Conservation (phyloP, 2,329 filamentous ascomycete genomes). For the Aspergillus ochraceoroseus region DNA sequence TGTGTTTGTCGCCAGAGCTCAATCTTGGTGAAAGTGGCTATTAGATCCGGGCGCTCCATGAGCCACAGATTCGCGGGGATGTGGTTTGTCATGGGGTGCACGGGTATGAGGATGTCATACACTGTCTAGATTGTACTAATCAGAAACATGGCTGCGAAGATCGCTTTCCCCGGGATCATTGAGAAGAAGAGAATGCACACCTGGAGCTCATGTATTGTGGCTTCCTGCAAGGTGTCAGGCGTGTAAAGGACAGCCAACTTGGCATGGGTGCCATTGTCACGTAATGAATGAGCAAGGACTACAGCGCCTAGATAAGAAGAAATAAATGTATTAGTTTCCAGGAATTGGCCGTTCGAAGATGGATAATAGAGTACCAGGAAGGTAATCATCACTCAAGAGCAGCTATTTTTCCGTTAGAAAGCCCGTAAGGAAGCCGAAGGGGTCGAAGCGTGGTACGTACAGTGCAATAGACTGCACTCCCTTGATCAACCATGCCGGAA, state of each 20-base stretch:
- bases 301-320: conserved; percentile 63
- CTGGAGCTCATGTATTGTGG: conserved; percentile 73
- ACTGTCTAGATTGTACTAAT: conserved; percentile 55
- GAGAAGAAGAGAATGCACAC: conserved; percentile 41
- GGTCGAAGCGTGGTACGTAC: conserved; percentile 40
- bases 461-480: conserved; percentile 62
- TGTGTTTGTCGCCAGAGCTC: conserved; percentile 86
- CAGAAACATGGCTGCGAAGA: conserved; percentile 17
- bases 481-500: conserved; percentile 38
- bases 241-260: conserved; percentile 83
- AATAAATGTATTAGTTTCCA: conserved; percentile 16
- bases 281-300: conserved; percentile 88
- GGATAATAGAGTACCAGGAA: conserved; percentile 64
- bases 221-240: conserved; percentile 67
- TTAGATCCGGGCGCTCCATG: conserved; percentile 85
- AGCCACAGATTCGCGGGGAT: conserved; percentile 77
- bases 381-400: conserved; percentile 83
- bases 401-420: conserved; percentile 54
- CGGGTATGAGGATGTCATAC: conserved; percentile 84
- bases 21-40: conserved; percentile 95
- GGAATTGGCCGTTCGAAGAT: not conserved
- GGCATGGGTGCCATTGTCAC: conserved; percentile 80
- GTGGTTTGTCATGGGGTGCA: conserved; percentile 71
- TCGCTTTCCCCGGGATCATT: not conserved
- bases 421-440: conserved; percentile 3